Evolutionary conservation across 2,329 filamentous ascomycete species (phyloP).

Genomic region (Aspergillus novoparasiticus): DNA sequence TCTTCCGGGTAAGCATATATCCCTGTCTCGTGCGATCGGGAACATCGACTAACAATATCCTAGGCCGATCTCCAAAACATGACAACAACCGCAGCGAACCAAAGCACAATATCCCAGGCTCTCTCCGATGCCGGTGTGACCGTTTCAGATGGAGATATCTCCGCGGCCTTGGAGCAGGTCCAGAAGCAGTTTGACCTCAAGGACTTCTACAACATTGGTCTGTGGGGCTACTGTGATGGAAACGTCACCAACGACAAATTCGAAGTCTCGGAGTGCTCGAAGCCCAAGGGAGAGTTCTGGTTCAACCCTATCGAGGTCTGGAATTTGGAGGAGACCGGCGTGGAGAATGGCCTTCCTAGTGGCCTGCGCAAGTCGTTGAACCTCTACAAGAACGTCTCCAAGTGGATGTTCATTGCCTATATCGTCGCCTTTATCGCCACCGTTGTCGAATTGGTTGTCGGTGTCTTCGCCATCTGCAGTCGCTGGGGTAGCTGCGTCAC

Average conservation of each 20-base stretch:
- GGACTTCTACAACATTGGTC: conserved; percentile 76
- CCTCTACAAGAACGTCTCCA: conserved; percentile 71
- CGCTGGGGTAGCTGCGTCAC: conserved; percentile 80
- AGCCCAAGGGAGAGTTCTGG: conserved; percentile 75
- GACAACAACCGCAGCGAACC: conserved; percentile 47
- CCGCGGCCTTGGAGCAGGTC: conserved; percentile 38
- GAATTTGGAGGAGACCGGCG: conserved; percentile 57
- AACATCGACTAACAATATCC: conserved; percentile 7
- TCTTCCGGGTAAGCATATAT: conserved; percentile 49
- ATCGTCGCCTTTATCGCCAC: conserved; percentile 72
- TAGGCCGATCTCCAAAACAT: conserved; percentile 65
- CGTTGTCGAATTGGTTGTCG: conserved; percentile 71
- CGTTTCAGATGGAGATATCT: conserved; percentile 41
- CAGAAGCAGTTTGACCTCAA: conserved; percentile 60
- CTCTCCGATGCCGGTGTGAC: conserved; percentile 40
- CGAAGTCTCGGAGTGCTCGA: conserved; percentile 64
- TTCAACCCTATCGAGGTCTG: conserved; percentile 70
- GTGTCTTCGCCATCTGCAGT: conserved; percentile 80
- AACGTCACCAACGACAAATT: conserved; percentile 56
- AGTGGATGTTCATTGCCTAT: conserved; percentile 84
- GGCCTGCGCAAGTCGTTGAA: conserved; percentile 69
- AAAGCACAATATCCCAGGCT: conserved; percentile 29
- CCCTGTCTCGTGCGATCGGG: not conserved
- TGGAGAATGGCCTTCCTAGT: conserved; percentile 67
- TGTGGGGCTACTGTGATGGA: conserved; percentile 85